Evolutionary conservation across 179 eudicot genomes (phyloP).

Genomic region (Silene noctiflora): DNA sequence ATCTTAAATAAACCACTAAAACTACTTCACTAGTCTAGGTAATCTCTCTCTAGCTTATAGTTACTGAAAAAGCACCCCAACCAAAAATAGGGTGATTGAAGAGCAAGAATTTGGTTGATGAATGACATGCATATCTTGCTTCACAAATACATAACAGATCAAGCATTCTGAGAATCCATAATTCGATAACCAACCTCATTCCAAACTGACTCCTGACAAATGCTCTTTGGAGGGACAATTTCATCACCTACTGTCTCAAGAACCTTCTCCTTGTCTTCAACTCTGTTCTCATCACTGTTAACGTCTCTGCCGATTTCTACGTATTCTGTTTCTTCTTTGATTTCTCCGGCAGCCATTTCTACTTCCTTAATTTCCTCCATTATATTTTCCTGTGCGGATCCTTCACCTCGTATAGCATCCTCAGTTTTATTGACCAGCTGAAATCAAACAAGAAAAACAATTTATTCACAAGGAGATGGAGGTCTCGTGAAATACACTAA

Average conservation of each 20-base stretch:
- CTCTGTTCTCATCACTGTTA: neutral
- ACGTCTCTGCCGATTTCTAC: neutral
- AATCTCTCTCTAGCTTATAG: too few species aligned
- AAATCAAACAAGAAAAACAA: too few species aligned
- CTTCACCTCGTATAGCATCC: neutral
- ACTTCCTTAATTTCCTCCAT: too few species aligned
- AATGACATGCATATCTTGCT: conserved; percentile 1
- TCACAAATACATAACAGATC: neutral
- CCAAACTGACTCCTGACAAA: neutral
- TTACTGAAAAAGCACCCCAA: too few species aligned
- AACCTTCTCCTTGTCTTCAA: conserved; percentile 17
- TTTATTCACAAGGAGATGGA: too few species aligned
- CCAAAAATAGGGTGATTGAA: neutral
- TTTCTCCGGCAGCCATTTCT: too few species aligned
- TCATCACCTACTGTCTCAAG: neutral
- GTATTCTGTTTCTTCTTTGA: too few species aligned
- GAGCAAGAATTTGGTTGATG: neutral
- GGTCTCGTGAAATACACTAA: too few species aligned
- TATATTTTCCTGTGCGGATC: neutral
- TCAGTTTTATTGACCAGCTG: too few species aligned
- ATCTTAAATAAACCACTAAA: too few species aligned
- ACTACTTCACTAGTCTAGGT: too few species aligned
- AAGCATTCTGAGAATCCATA: neutral
- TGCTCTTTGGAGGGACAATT: neutral
- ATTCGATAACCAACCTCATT: conserved; percentile 12